Base-by-base conservation (phyloP, 257 asterid genomes). In the Nicotiana noctiflora region DNA sequence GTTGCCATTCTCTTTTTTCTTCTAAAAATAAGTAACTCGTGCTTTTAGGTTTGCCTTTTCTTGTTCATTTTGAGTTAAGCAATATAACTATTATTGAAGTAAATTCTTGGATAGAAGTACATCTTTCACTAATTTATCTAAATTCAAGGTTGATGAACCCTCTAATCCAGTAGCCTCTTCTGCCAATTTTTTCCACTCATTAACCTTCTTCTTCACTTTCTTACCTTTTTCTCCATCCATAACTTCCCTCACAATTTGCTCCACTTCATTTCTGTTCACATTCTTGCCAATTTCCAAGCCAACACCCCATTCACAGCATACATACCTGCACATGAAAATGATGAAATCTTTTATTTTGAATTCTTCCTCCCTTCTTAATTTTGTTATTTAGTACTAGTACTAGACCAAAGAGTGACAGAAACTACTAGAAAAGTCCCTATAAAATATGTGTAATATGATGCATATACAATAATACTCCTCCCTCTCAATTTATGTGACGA, bases 141-240 rank as follows among this genome's bases (percentile, higher is more conserved):
- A 29, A 12, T 61, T 81, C 23, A 11, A 37, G 52, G 2, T 72
- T 4, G 84, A 81, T 49, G 84, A 81, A 17, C 84, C 77, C 34
- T 29, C 19, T 55, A 29, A 3, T 14, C 31, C 49, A 44, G 84
- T 81, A 31, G 84, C 64, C 46, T 23, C 76, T 27, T 81, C 76
- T 37, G 84, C 84, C 65, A 46, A 19, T 13, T 17, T 62, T 56
- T 75, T 75, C 84, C 80, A 81, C 8, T 59, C 18, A 32, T 23
- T 59, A 2, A 21, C 81, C 37, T 62, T 81, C 29, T 75, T 75
- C 76, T 75, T 81, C 66, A 81, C 60, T 29, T 81, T 57, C 53
- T 75, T 75, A 7, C 84, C 84, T 49, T 81, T 29, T 15, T 81
- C 81, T 21, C 81, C 84, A 25, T 59, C 81, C 81, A 75, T 81